A percentile compares a stretch with the other conserved stretches of the same genome.
These are phyloP conservation scores for Amanita jacksonii DNA, from an alignment of 768 basidiomycete genomes.

Conservation along the genomic window DNA sequence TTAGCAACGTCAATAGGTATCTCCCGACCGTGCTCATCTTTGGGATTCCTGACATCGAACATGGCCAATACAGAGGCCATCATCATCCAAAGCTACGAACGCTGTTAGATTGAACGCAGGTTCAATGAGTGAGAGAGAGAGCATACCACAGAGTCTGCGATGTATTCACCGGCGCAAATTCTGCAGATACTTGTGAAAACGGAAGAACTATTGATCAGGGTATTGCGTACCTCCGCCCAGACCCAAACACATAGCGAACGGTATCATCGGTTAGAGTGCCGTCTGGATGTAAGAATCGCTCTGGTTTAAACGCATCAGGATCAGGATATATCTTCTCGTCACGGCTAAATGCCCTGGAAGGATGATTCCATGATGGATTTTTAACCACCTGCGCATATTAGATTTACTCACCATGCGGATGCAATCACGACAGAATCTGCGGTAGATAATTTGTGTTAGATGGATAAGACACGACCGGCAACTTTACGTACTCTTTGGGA, in stretches of 20 bases:
- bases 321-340: conserved; percentile 12
- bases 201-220: not conserved
- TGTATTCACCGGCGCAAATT: not conserved
- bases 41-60: conserved; percentile 19
- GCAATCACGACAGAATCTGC: conserved; percentile 1
- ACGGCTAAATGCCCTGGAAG: conserved; percentile 8
- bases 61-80: conserved; percentile 22
- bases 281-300: not conserved
- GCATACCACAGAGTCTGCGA: conserved; percentile 3
- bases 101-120: conserved; percentile 10
- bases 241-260: conserved; percentile 17
- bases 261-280: conserved; percentile 10
- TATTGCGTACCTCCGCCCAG: conserved; percentile 14
- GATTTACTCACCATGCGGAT: not conserved
- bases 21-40: conserved; percentile 17
- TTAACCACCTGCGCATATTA: no score
- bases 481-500: conserved; percentile 22
- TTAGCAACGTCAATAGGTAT: conserved; percentile 24
- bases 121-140: conserved; percentile 18
- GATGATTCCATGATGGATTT: not conserved
- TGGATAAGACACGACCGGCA: not conserved
- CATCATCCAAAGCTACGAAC: conserved; percentile 19
- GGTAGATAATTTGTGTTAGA: not conserved
- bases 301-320: not conserved
- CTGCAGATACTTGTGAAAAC: not conserved